Percentiles rank a stretch among this genome's conserved stretches.
Evolutionary conservation across 129 eudicot species (phyloP).

Genomic region (Sambucus nigra): DNA sequence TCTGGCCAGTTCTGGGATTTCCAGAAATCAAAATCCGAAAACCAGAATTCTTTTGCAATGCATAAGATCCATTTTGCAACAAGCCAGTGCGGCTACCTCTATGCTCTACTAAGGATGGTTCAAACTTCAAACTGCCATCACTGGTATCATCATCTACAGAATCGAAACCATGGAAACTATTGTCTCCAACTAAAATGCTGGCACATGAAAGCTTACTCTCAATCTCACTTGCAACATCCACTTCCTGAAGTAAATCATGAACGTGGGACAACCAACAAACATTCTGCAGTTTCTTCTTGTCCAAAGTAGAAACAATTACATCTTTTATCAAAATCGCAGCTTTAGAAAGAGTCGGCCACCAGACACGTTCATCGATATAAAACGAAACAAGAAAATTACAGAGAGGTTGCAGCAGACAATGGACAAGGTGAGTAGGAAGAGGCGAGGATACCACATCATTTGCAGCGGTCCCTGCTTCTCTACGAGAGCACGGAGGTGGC

Average conservation of each 20-base stretch:
- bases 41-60: constrained; percentile 42
- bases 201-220: constrained; percentile 36
- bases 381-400: constrained; percentile 47
- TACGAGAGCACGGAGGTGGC: constrained; percentile 91
- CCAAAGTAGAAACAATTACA: constrained; percentile 48
- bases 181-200: constrained; percentile 39
- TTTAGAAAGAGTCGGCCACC: constrained; percentile 58
- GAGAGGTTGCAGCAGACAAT: constrained; percentile 66
- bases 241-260: constrained; percentile 53
- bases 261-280: constrained; percentile 64
- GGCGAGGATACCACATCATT: constrained; percentile 64
- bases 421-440: constrained; percentile 53
- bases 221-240: constrained; percentile 43
- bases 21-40: constrained; percentile 76
- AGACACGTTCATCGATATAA: constrained; percentile 61
- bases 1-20: constrained; percentile 69
- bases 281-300: constrained; percentile 38
- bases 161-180: constrained; percentile 20
- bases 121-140: constrained; percentile 17
- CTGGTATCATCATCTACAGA: constrained; percentile 27
- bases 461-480: constrained; percentile 88
- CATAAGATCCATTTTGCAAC: constrained; percentile 28
- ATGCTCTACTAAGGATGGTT: constrained; percentile 19
- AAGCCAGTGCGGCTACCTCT: constrained; percentile 28
- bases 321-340: constrained; percentile 41